Conservation (phyloP, 164 flowering plant genomes). For the Vitis labrusca region DNA sequence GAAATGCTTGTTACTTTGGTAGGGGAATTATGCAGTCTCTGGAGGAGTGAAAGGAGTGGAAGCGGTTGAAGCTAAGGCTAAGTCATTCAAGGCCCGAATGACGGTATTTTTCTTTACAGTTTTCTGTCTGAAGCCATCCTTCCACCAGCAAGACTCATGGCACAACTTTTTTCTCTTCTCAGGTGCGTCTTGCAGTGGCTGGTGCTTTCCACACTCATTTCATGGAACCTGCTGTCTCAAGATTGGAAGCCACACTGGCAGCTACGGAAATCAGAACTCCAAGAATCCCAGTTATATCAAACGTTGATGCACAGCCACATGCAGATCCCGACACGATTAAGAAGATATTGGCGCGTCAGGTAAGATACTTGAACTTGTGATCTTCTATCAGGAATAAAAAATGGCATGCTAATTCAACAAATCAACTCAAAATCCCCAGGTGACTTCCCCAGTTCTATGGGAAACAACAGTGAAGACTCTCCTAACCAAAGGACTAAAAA, state of each 20-base stretch:
- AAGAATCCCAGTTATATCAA: conserved; percentile 94
- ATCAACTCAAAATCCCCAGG: conserved; percentile 36
- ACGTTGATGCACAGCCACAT: conserved; percentile 96
- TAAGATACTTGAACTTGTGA: conserved; percentile 15
- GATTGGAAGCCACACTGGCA: conserved; percentile 89
- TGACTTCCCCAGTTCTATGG: conserved; percentile 98
- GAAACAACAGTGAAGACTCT: conserved; percentile 88
- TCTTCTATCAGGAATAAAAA: background rate
- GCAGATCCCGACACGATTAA: conserved; percentile 85
- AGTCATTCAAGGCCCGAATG: conserved; percentile 98
- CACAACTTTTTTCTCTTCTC: conserved; percentile 1
- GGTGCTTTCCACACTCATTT: conserved; percentile 98
- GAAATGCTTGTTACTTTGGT: conserved; percentile 4
- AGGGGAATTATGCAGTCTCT: conserved; percentile 99
- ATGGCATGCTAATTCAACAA: background rate
- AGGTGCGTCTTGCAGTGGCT: conserved; percentile 99
- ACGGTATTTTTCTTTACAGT: conserved; percentile 45
- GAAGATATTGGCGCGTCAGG: conserved; percentile 93
- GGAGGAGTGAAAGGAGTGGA: conserved; percentile 93
- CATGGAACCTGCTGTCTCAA: conserved; percentile 97
- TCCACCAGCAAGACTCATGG: background rate
- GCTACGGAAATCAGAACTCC: conserved; percentile 80
- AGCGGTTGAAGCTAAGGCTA: conserved; percentile 95
- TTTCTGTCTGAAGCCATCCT: background rate
- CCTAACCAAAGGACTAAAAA: conserved; percentile 64